Evolutionary conservation across 345 rosid genomes (phyloP), one percentile per base, ranked within the genome.

Genomic region (Adansonia digitata): DNA sequence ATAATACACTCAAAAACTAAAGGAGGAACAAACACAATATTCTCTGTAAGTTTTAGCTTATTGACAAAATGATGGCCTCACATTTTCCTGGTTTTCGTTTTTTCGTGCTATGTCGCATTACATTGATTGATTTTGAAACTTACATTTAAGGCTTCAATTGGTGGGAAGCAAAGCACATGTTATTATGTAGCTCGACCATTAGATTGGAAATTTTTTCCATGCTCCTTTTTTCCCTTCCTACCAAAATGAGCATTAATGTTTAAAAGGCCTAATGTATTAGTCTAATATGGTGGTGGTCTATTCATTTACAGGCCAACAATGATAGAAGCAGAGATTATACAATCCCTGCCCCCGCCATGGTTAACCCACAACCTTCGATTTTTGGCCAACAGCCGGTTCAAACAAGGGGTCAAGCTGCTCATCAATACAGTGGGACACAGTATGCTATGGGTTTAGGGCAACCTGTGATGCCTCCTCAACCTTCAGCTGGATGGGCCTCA

Each of bases 311-410:
- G 98, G 89, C 87, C 74, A 92, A 91, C 84, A 94, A 92, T 61
- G 98, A 92, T 65, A 79, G 98, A 75, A 92, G 97, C 82, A 86
- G 97, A 84, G 98, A 94, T 77, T 94, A 92, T 75, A 91, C 98
- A 1, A 65, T 87, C 45, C 90, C 95, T 26, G 84, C 77, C 86
- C 69, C 88, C 31, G 82, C 82, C 3, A 80, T 86, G 84, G 49
- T 79, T 66, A 86, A 77, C 75, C 63, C 84, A 2, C 90, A 88
- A 63, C 91, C 92, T 18, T 83, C 94, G 3, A 42, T 85, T 56
- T 78, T 92, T 51, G 90, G 90, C 57, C 98, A 90, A 74, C 98
- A 90, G 74, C 92, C 93, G 0, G 77, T 65, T 18, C 80, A 75
- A 7, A 74, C 77, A 37, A 68, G 56, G 69, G 93, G 86, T 13